Evolutionary conservation across 306 rosid genomes (phyloP), one percentile per base, ranked within the genome.

Genomic region (Casuarina glauca): DNA sequence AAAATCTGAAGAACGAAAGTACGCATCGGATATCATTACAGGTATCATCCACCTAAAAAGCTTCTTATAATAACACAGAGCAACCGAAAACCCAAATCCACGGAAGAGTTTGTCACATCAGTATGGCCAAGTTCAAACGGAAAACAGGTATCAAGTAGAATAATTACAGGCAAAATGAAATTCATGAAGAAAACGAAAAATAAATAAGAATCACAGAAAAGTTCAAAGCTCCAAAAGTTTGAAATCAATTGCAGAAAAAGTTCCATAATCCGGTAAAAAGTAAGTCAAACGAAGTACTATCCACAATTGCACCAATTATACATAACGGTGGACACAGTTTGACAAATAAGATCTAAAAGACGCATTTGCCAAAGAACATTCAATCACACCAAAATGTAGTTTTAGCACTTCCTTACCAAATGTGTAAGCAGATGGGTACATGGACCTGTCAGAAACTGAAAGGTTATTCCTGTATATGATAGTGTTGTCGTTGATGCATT

Each of bases 341-440:
- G 78, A 58, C 9, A 64, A 66, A 69, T 48, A 61, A 55, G 39
- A 73, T 76, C 55, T 43, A 44, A 51, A 8, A 55, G 55, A 67
- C 72, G 44, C 76, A 67, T 52, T 26, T 49, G 43, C 41, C 72
- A 45, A 78, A 41, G 26, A 71, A 78, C 74, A 43, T 43, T 68
- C 19, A 15, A 53, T 2, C 2, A 15, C 2, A 45, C 53, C 32
- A 73, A 61, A 41, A 19, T 42, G 70, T 20, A 73, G 63, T 69
- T n/a, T 64, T 77, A 74, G 72, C 45, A 68, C 69, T 69, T 79
- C 68, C 90, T 53, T 89, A 96, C 99, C 99, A 79, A 96, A 96
- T 84, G 99, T 77, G 58, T 93, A 96, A 67, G 90, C 96, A 62
- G 97, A 87, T 83, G 99, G 99, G 84, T 91, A 96, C 78, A 95